Evolutionary conservation across 805 yeast genomes (phyloP), one percentile per base, ranked within the genome.

Genomic region (Suhomyces sp.): DNA sequence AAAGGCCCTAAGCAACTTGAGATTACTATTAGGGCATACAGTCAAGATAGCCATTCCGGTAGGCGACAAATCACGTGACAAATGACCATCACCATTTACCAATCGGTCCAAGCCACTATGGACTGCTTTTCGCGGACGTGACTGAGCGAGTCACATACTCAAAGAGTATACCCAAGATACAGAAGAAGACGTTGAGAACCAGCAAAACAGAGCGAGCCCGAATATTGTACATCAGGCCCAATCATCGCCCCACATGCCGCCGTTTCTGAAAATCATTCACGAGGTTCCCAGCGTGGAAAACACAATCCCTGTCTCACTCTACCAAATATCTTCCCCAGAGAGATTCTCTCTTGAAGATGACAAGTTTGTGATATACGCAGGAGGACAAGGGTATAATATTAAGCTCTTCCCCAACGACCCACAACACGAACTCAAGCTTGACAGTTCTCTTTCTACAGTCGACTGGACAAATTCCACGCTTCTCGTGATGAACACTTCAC

Each of bases 241-340:
- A 27, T n/a, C 3, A 31, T 31, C 35, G n/a, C 6, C 8, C 15
- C 13, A 12, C 17, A 48, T 49, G 52, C 48, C 52, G 19, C 49
- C 48, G 9, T 22, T 20, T 15, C 27, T 40, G 9, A 51, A 57
- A 39, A 45, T 65, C 47, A 52, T 61, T 44, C 24, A 48, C 48
- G 68, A 65, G 49, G 55, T 56, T 31, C 80, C 80, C 25, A 74
- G 66, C 52, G 61, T 65, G 47, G 80, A 76, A 52, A 74, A 75
- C 60, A 75, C 80, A 7, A 65, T 73, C 10, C 66, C 69, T 3
- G 57, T 63, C 9, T 48, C 61, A 13, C 57, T 60, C 21, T 76
- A 67, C 55, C 72, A 65, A 49, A 60, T 71, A 10, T 70, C 72
- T 24, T 69, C 72, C 2, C 79, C 80, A 1, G 78, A 69, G 33